These are phyloP conservation scores for Elsinoe batatas DNA, from an alignment of 2,329 filamentous ascomycete species.

Conservation along the genomic window DNA sequence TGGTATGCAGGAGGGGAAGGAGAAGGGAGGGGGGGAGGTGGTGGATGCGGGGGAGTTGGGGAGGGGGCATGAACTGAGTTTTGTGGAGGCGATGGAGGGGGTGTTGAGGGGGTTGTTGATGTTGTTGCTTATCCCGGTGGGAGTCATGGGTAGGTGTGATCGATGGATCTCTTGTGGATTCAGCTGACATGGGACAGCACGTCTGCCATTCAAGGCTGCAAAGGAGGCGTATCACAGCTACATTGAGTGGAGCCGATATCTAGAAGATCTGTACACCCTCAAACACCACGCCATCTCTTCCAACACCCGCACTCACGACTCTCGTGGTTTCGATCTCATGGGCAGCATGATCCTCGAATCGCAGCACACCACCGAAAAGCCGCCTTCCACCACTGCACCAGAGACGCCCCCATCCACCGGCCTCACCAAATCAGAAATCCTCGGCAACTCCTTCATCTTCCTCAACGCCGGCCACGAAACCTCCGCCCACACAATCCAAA, in stretches of 20 bases:
- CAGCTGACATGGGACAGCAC: neutral
- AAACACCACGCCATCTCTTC: neutral
- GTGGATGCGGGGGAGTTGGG: neutral
- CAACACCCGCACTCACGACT: neutral
- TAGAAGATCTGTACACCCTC: neutral
- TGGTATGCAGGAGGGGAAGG: neutral
- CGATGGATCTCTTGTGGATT: no score
- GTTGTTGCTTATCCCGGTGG: neutral
- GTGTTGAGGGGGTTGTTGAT: neutral
- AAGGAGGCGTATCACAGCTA: neutral
- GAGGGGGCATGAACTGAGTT: neutral
- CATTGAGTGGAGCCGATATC: neutral
- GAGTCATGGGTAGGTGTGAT: neutral
- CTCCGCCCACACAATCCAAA: slow-evolving; percentile 10
- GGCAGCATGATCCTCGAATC: slow-evolving; percentile 5
- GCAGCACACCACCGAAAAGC: neutral
- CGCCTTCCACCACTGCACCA: neutral
- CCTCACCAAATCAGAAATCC: slow-evolving; percentile 1
- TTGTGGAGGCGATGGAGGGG: neutral
- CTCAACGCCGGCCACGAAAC: slow-evolving; percentile 9
- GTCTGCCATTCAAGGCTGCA: neutral
- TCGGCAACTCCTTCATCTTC: slow-evolving; percentile 10
- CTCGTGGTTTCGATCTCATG: slow-evolving; percentile 1
- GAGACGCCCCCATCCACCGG: neutral
- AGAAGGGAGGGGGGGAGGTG: neutral